A percentile compares a stretch with the other conserved stretches of the same genome.
Evolutionary conservation across 495 filamentous ascomycete species (phyloP).

Genomic region (Penicillium soppii): DNA sequence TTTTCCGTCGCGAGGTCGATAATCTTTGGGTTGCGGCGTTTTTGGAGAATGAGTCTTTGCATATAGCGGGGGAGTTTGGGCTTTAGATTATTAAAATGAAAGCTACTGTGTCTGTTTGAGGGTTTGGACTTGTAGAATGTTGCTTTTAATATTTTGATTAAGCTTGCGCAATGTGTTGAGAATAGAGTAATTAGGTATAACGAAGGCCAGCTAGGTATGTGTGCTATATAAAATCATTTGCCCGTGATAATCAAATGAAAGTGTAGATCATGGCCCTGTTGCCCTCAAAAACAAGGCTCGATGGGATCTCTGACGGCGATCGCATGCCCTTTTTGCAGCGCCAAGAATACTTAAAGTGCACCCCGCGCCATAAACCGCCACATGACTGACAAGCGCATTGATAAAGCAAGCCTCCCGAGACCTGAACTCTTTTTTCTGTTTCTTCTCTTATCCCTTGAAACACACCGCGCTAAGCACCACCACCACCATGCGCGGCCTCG

Average conservation of each 20-base stretch:
- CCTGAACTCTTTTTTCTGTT: no score
- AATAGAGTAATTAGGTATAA: no score
- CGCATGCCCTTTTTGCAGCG: not conserved
- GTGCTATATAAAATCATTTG: no score
- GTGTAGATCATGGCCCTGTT: slow-evolving; percentile 3
- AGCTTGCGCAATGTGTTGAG: no score
- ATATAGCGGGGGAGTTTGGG: not conserved
- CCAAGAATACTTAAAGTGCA: not conserved
- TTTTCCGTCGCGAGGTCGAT: not conserved
- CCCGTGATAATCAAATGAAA: not conserved
- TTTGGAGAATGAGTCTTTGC: not conserved
- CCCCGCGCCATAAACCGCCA: not conserved
- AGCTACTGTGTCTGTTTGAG: no score
- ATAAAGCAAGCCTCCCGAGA: no score
- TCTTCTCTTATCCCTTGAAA: no score
- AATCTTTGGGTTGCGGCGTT: not conserved
- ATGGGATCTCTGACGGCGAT: not conserved
- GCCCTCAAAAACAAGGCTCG: not conserved
- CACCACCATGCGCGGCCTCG: slow-evolving; percentile 33
- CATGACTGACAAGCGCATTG: not conserved
- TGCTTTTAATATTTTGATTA: no score
- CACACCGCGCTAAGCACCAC: no score
- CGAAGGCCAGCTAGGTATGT: no score
- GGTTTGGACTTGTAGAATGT: no score
- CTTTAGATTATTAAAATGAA: not conserved